Evolutionary conservation across 2,329 filamentous ascomycete genomes (phyloP), one percentile per base, ranked within the genome.

Genomic region (Botrytis squamosa): DNA sequence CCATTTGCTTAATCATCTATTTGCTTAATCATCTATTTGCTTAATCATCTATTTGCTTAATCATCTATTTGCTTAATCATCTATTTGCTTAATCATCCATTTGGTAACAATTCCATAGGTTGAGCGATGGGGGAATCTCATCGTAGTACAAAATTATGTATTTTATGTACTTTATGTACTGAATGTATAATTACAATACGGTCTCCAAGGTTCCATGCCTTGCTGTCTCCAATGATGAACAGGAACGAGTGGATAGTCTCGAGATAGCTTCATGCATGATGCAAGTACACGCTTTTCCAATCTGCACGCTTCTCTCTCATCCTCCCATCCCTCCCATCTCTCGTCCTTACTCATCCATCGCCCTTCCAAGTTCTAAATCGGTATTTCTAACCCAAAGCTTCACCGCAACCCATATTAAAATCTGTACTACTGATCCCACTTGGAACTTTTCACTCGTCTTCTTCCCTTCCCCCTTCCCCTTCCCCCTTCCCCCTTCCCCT

Each of bases 331-430:
- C 33, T 44, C 42, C 42, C 33, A 22, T 25, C 59, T 25, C 59
- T 62, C 59, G 33, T 62, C 33, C 55, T 38, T 36, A 12, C 46
- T 52, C 46, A 22, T 12, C 49, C n/a, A 9, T 10, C n/a, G 29
- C 55, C 29, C 49, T 52, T 52, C 49, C 49, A n/a, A 14, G 25
- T 52, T 52, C 49, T n/a, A 12, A 4, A 29, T 55, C 52, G 52
- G n/a, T 46, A 46, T 46, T 46, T 46, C 44, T 9, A 22, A 46
- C 44, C 44, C 44, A 55, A 67, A 55, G 5, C 65, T 57, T 57
- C 65, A 71, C 59, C 40, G 62, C 70, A 64, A 66, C 44, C 60
- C 36, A 57, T 72, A 72, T 42, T 38, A 68, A 67, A 46, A 16
- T 68, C 46, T 46, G 46, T 70, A 25, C 67, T 70, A 60, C 63